Conservation (phyloP, 1,284 basidiomycete species). For the Phellinidium pouzarii region DNA sequence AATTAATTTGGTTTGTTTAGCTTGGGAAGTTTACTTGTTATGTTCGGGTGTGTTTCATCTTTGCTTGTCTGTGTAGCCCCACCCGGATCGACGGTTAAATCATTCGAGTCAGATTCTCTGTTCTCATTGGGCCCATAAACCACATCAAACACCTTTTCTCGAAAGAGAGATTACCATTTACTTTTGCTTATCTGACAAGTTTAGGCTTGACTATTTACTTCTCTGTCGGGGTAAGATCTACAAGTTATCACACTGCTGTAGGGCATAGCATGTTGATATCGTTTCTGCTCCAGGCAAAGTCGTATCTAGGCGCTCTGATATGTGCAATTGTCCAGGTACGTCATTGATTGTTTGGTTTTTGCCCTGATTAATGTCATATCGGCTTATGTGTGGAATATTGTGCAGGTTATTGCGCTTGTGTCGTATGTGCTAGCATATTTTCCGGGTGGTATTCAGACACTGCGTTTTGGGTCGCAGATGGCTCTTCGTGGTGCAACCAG, state of each 20-base stretch:
- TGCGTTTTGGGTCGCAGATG: constrained; percentile 78
- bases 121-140: constrained; percentile 79
- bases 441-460: constrained; percentile 76
- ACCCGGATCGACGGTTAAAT: constrained; percentile 17
- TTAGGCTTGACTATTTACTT: constrained; percentile 85
- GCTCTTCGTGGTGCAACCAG: constrained; percentile 76
- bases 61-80: constrained; percentile 23
- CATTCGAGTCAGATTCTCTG: constrained; percentile 56
- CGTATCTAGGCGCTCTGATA: constrained; percentile 79
- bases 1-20: constrained; percentile 32
- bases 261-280: neutral
- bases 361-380: neutral
- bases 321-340: constrained; percentile 70
- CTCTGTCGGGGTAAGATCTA: constrained; percentile 65
- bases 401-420: constrained; percentile 73
- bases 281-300: constrained; percentile 51
- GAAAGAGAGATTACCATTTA: constrained; percentile 84
- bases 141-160: constrained; percentile 87
- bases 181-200: constrained; percentile 74
- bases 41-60: constrained; percentile 71
- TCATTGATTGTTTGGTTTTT: neutral
- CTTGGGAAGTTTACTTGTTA: constrained; percentile 77
- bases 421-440: constrained; percentile 89
- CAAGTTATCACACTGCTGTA: neutral
- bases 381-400: too few species aligned